Base-by-base conservation (phyloP, 768 basidiomycete species). In the Boletales sp. region DNA sequence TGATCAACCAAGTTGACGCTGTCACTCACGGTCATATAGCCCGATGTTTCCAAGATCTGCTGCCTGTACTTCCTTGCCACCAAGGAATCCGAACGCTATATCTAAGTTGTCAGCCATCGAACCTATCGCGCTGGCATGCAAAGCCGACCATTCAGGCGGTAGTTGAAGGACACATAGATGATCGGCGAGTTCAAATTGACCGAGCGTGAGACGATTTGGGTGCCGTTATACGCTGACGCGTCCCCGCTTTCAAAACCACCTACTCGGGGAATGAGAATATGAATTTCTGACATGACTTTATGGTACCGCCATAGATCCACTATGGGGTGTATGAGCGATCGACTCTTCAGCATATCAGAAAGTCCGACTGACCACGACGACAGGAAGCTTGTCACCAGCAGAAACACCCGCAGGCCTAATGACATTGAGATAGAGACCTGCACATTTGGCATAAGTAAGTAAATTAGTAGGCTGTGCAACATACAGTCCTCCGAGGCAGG, bases 41-140 rank as follows among this genome's bases (percentile, higher is more conserved):
- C 75, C 75, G 8, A 73, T 58, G 50, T 75, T 76, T 32, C 62
- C 62, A 2, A 56, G 43, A 4, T 56, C 57, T n/a, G 61, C 65
- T 5, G 43, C 56, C 15, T 64, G 54, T 1, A 66, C 54, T 45
- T 67, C 65, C 35, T 58, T 56, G 2, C 66, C 57, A 5, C 55
- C 65, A 11, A 64, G 56, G 48, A 69, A 69, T 29, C 61, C 67
- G 44, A 66, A 63, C 2, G 63, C 66, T 67, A 19, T 30, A 2
- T 11, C 0, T 5, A 11, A 3, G 15, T 18, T 5, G 43, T 43
- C 21, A 53, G 43, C 2, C 4, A 5, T 11, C 4, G 2, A 37
- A 21, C 4, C 12, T 35, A 1, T 5, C 37, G 9, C 2, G 12
- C 19, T 12, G 29, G 4, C 8, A 36, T 8, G 18, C 2, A 17